A percentile compares a stretch with the other conserved stretches of the same genome.
These are phyloP conservation scores for Anthostomella pinea DNA, from an alignment of 2,329 filamentous ascomycete species.

Conservation along the genomic window DNA sequence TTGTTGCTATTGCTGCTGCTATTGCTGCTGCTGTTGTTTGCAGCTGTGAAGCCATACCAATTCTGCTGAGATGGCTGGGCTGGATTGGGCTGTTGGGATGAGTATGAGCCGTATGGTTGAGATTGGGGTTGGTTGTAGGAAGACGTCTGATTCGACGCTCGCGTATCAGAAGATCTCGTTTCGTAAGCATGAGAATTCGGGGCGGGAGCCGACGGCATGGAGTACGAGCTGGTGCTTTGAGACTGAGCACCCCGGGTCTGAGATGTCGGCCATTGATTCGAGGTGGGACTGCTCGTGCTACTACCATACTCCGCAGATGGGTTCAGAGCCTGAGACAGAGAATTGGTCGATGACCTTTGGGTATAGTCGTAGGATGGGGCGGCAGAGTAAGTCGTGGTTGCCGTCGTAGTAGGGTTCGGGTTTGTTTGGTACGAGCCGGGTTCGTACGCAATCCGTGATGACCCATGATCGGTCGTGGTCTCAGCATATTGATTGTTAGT, in stretches of 20 bases:
- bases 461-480: slow-evolving; percentile 18
- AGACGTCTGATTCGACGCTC: slow-evolving; percentile 21
- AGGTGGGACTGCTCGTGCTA: slow-evolving; percentile 10
- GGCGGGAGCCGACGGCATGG: slow-evolving; percentile 16
- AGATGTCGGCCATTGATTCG: slow-evolving; percentile 27
- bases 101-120: slow-evolving; percentile 28
- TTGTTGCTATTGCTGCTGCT: too few species aligned
- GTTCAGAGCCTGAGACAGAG: slow-evolving; percentile 27
- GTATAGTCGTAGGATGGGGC: slow-evolving; percentile 29
- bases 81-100: slow-evolving; percentile 25
- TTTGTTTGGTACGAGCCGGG: slow-evolving; percentile 26
- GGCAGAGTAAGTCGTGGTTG: slow-evolving; percentile 25
- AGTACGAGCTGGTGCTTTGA: slow-evolving; percentile 19
- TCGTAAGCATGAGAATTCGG: slow-evolving; percentile 22
- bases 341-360: slow-evolving; percentile 21
- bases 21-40: slow-evolving; percentile 23
- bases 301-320: slow-evolving; percentile 17
- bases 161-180: slow-evolving; percentile 25
- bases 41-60: slow-evolving; percentile 34
- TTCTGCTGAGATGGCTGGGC: slow-evolving; percentile 29
- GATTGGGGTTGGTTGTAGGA: slow-evolving; percentile 31
- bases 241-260: slow-evolving; percentile 20
- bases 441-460: slow-evolving; percentile 27
- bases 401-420: slow-evolving; percentile 14
- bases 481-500: slow-evolving; percentile 21